These are phyloP conservation scores for Cystofilobasidium capitatum DNA, from an alignment of 768 basidiomycete genomes.

Conservation along the genomic window DNA sequence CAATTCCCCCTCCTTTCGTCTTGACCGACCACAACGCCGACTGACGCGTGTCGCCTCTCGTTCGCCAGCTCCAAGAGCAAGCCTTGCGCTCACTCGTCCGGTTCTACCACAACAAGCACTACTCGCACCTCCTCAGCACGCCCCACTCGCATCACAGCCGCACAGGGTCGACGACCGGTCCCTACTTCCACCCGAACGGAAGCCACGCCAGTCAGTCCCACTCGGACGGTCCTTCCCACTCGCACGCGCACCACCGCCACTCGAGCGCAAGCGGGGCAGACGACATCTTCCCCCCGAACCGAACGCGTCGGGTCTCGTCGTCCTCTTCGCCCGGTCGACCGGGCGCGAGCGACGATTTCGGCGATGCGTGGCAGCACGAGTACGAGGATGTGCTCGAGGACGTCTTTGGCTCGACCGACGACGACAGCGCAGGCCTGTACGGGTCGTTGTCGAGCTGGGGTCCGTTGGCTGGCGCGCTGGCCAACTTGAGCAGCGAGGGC, in stretches of 20 bases:
- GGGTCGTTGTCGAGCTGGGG: conserved; percentile 29
- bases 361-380: conserved; percentile 82
- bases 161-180: neutral
- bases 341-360: conserved; percentile 51
- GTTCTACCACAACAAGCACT: conserved; percentile 91
- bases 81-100: conserved; percentile 86
- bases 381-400: conserved; percentile 79
- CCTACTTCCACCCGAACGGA: conserved; percentile 18
- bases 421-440: conserved; percentile 16
- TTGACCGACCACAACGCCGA: neutral
- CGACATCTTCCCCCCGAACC: conserved; percentile 90
- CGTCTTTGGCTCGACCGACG: conserved; percentile 43
- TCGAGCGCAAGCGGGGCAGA: conserved; percentile 53
- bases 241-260: conserved; percentile 13
- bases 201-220: conserved; percentile 20
- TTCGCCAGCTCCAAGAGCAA: conserved; percentile 74
- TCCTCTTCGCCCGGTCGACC: conserved; percentile 40
- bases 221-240: neutral
- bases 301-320: conserved; percentile 73
- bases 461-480: conserved; percentile 17
- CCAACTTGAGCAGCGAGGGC: conserved; percentile 50
- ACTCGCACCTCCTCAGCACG: conserved; percentile 56
- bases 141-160: conserved; percentile 31
- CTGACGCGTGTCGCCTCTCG: neutral
- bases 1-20: neutral